Conservation (phyloP, 495 filamentous ascomycete species). For the Letharia columbiana region DNA sequence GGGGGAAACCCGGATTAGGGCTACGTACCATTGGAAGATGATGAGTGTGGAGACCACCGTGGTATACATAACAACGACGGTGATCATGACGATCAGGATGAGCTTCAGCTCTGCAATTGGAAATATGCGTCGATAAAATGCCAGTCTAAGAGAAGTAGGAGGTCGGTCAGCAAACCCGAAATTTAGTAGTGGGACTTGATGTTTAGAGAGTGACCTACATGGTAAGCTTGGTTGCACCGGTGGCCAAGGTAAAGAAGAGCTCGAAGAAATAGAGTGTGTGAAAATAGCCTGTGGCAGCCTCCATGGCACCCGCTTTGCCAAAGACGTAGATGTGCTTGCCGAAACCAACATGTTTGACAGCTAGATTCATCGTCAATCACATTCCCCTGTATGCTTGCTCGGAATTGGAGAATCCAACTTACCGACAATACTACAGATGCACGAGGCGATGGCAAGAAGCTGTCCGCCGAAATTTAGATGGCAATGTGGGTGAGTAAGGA, state of each 20-base stretch:
- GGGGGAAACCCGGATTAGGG: background rate
- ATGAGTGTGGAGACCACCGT: background rate
- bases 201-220: constrained; percentile 10
- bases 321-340: background rate
- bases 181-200: no score
- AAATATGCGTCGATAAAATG: constrained; percentile 23
- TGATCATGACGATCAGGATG: constrained; percentile 11
- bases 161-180: background rate
- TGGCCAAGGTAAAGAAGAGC: background rate
- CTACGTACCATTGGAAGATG: constrained; percentile 19
- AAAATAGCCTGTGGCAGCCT: background rate
- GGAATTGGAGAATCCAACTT: background rate
- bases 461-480: background rate
- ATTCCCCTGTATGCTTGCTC: background rate
- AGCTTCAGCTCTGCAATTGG: constrained; percentile 10
- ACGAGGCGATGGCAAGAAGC: constrained; percentile 1
- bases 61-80: constrained; percentile 7
- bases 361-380: background rate
- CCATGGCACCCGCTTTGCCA: background rate
- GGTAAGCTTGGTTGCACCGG: constrained; percentile 9
- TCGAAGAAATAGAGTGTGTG: background rate
- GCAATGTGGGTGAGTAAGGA: background rate
- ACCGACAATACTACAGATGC: background rate
- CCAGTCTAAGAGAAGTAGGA: constrained; percentile 1
- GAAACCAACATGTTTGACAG: background rate